phyloP scores from a whole-genome alignment of 805 yeast genomes.

The Sugiyamaella americana region DNA sequence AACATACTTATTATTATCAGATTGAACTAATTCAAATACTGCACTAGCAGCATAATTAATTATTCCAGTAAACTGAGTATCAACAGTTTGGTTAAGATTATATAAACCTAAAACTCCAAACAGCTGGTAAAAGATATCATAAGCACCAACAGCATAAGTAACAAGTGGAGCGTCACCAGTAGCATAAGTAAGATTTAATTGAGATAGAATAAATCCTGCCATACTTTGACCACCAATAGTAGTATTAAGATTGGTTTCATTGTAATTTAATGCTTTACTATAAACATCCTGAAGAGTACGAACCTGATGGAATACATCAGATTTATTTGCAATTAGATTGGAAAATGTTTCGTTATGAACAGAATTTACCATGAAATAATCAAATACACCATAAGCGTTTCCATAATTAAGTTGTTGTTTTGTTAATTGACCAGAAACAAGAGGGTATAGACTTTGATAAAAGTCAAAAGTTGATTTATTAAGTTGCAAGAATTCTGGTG shows the following conservation, averaged over 20 bases:
- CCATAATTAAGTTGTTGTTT: conserved; percentile 34
- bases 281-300: conserved; percentile 36
- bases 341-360: conserved; percentile 40
- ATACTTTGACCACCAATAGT: conserved; percentile 41
- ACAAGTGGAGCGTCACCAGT: conserved; percentile 34
- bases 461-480: conserved; percentile 37
- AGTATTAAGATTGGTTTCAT: conserved; percentile 27
- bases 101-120: conserved; percentile 35
- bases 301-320: conserved; percentile 30
- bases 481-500: conserved; percentile 30
- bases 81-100: conserved; percentile 27
- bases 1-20: conserved; percentile 31
- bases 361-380: conserved; percentile 36
- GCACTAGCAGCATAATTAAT: conserved; percentile 42
- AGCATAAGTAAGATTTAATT: conserved; percentile 35
- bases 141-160: conserved; percentile 42
- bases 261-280: conserved; percentile 36
- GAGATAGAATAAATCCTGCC: conserved; percentile 32
- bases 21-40: conserved; percentile 38
- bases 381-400: conserved; percentile 39
- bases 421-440: conserved; percentile 22
- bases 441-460: conserved; percentile 33
- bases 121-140: conserved; percentile 39
- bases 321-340: conserved; percentile 5
- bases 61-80: conserved; percentile 38